Conservation (phyloP, 1,139 yeast species). For the Meyerozyma carpophila region DNA sequence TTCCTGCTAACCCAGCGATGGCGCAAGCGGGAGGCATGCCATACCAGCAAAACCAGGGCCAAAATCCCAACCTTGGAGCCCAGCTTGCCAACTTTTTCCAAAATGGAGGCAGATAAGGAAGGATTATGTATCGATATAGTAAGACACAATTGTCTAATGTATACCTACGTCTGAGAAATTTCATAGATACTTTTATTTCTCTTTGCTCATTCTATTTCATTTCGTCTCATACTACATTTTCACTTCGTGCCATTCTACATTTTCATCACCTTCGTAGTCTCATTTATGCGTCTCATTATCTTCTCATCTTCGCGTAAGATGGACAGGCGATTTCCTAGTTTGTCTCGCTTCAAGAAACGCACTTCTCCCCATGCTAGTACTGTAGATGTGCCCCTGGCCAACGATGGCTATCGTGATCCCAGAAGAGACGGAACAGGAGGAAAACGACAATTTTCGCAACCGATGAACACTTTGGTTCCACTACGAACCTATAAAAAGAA, state of each 20-base stretch:
- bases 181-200: no score
- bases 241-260: no score
- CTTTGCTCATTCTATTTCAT: no score
- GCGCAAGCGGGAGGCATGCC: constrained; percentile 8
- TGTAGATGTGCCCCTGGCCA: not conserved
- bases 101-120: constrained; percentile 5
- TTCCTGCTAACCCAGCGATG: not conserved
- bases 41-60: constrained; percentile 10
- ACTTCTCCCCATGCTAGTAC: not conserved
- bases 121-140: not conserved
- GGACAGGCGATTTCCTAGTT: not conserved
- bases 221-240: no score
- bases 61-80: constrained; percentile 27
- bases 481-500: not conserved
- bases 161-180: no score
- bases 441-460: not conserved
- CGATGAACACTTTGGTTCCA: not conserved
- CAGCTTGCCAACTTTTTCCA: constrained; percentile 36
- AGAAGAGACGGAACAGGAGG: not conserved
- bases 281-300: not conserved
- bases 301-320: not conserved
- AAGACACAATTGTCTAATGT: no score
- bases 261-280: no score
- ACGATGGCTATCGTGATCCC: not conserved
- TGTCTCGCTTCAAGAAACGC: not conserved